Conservation (phyloP, 805 yeast species). For the Cyberlindnera japonica region DNA sequence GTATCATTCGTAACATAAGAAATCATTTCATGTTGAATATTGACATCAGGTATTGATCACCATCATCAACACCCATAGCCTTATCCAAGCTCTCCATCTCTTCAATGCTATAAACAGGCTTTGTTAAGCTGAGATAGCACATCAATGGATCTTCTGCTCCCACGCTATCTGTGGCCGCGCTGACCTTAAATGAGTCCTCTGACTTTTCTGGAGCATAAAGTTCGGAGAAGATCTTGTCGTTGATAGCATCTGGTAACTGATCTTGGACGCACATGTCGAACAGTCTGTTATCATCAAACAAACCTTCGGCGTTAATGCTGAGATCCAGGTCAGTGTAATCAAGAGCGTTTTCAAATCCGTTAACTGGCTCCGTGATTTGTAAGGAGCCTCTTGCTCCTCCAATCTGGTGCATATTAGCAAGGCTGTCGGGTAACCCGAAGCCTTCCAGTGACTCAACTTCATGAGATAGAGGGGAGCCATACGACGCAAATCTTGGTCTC, state of each 20-base stretch:
- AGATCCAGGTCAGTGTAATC: no score
- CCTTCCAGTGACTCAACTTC: conserved; percentile 20
- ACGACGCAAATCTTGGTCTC: conserved; percentile 6
- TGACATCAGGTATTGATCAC: conserved; percentile 25
- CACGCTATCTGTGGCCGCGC: conserved; percentile 5
- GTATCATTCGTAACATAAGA: background rate
- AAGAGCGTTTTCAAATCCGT: conserved; percentile 1
- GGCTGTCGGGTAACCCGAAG: conserved; percentile 13
- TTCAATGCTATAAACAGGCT: conserved; percentile 22
- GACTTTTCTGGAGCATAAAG: background rate
- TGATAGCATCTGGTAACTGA: background rate
- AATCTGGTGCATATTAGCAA: conserved; percentile 20
- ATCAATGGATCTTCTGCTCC: conserved; percentile 23
- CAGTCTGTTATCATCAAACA: conserved; percentile 1
- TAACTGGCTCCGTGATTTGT: conserved; percentile 1
- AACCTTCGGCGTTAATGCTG: no score
- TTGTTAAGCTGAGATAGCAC: conserved; percentile 20
- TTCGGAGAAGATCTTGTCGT: background rate
- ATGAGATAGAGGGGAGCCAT: conserved; percentile 21
- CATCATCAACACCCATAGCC: conserved; percentile 28
- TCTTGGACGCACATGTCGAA: conserved; percentile 6
- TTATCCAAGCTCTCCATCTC: conserved; percentile 28
- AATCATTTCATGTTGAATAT: conserved; percentile 23
- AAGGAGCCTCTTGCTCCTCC: conserved; percentile 4
- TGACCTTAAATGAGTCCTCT: conserved; percentile 1